These are phyloP conservation scores for Lasiosphaeria ovina DNA, from an alignment of 495 filamentous ascomycete species.

Conservation along the genomic window DNA sequence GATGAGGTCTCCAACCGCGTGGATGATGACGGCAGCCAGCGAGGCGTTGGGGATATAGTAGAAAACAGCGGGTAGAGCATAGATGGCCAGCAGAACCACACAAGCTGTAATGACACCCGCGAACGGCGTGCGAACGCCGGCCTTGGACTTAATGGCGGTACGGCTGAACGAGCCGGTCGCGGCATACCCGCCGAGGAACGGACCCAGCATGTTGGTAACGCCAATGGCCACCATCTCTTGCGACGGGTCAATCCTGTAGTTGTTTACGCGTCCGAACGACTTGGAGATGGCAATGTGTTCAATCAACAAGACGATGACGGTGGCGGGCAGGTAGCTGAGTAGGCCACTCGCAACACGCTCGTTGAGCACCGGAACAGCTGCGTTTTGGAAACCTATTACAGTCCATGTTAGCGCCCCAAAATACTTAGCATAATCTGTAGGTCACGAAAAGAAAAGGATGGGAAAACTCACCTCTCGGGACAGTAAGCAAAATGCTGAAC, in stretches of 20 bases:
- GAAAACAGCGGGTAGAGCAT: constrained; percentile 87
- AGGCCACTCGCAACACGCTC: constrained; percentile 29
- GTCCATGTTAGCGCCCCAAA: constrained; percentile 7
- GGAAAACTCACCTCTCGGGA: constrained; percentile 66
- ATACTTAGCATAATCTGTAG: neutral
- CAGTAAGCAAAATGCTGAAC: constrained; percentile 68
- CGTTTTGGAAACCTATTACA: constrained; percentile 68
- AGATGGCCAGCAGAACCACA: constrained; percentile 92
- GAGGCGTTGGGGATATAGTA: constrained; percentile 87
- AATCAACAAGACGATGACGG: constrained; percentile 89
- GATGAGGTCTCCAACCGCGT: constrained; percentile 93
- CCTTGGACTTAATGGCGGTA: constrained; percentile 97
- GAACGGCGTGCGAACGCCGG: constrained; percentile 89
- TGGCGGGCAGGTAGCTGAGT: constrained; percentile 36
- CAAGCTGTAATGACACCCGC: constrained; percentile 87
- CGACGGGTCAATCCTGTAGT: constrained; percentile 96
- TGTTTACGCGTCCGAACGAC: constrained; percentile 94
- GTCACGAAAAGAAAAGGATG: neutral
- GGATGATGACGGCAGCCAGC: constrained; percentile 94
- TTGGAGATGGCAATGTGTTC: constrained; percentile 98
- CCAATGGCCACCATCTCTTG: constrained; percentile 97
- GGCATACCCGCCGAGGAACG: constrained; percentile 92
- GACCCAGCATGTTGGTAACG: constrained; percentile 84
- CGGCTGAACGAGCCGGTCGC: constrained; percentile 96
- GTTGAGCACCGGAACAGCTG: constrained; percentile 71